Conservation (phyloP, 345 rosid species). For the Aquilaria sinensis region DNA sequence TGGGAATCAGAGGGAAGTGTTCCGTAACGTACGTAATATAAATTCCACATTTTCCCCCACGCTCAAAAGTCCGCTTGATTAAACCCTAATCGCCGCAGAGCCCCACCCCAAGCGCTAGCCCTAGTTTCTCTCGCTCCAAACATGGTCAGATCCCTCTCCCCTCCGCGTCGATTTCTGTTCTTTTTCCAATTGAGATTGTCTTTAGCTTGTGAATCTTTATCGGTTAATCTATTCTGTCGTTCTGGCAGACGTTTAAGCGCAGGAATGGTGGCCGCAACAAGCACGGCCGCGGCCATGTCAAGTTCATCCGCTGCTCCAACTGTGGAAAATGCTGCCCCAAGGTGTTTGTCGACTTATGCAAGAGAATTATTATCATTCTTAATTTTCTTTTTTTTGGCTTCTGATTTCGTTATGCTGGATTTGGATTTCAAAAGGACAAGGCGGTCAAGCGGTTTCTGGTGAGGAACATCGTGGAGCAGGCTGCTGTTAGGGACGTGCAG, state of each 20-base stretch:
- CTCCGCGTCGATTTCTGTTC: not conserved
- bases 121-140: not conserved
- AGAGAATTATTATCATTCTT: not conserved
- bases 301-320: slow-evolving; percentile 91
- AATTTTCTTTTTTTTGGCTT: not conserved
- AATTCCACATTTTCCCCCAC: not conserved
- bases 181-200: too few species aligned
- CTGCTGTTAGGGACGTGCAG: slow-evolving; percentile 90
- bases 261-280: slow-evolving; percentile 97
- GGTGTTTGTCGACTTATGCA: slow-evolving; percentile 20
- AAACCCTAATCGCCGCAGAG: slow-evolving; percentile 10
- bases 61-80: not conserved
- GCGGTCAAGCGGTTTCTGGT: slow-evolving; percentile 84
- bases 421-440: slow-evolving; percentile 45
- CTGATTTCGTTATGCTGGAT: slow-evolving; percentile 1
- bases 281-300: slow-evolving; percentile 92
- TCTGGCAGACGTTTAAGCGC: slow-evolving; percentile 82
- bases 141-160: slow-evolving; percentile 9
- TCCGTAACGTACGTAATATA: not conserved
- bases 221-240: slow-evolving; percentile 8
- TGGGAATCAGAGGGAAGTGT: too few species aligned
- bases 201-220: not conserved
- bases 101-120: not conserved
- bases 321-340: slow-evolving; percentile 97
- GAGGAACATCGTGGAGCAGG: slow-evolving; percentile 94